Evolutionary conservation across 768 basidiomycete genomes (phyloP), one percentile per base, ranked within the genome.

Genomic region (Lactarius pseudohatsudake): DNA sequence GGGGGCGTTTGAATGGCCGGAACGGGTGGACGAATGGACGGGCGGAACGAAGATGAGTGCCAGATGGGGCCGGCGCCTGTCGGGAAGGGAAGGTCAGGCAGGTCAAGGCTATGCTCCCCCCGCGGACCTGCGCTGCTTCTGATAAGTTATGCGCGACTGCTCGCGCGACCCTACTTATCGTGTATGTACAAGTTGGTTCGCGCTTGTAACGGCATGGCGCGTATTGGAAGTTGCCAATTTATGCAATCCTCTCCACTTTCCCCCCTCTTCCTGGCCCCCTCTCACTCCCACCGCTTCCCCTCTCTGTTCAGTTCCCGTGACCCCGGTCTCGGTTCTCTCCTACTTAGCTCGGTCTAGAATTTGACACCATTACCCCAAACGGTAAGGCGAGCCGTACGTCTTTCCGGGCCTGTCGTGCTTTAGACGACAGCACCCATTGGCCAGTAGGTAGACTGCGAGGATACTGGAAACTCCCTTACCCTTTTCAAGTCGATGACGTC

Each of bases 271-370:
- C 28, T 11, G 15, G 7, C 1, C 28, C 28, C 54, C 54, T 18
- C 20, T 30, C 18, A 20, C 30, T 16, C n/a, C 22, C 26, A 4
- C 28, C 50, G 10, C 50, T 28, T 15, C 22, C 7, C 16, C 54
- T 16, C 11, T 38, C 22, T 16, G 36, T 18, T 40, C 59, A 28
- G 40, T 28, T 8, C 16, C 20, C 15, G 20, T 50, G 8, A 22
- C 2, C 43, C 43, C 10, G 41, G 40, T 36, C 58, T 45, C 64
- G 32, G 45, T 38, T 28, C 56, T 54, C 38, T 58, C 50, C 30
- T 58, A 30, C 56, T 58, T 40, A 26, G 45, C 65, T 32, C 20
- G 57, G 50, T 56, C 66, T 63, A 59, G 62, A 63, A 47, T 47
- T 59, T 45, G 45, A 20, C 43, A 38, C 41, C 54, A n/a, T 57